Evolutionary conservation across 148 eudicot species (phyloP), one percentile per base, ranked within the genome.

Genomic region (Rhododendron griersonianum): DNA sequence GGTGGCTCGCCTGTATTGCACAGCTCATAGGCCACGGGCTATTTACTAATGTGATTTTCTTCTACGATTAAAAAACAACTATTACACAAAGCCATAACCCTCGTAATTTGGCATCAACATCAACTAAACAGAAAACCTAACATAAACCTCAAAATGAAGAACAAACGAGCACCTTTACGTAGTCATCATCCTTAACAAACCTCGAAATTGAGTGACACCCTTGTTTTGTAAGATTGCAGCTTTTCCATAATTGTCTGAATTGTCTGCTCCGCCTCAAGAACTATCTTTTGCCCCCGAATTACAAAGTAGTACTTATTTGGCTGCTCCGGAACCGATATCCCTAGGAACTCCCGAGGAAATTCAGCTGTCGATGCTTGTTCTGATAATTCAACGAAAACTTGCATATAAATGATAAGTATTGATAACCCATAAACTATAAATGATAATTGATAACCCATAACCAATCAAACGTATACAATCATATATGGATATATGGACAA

Each of bases 161-260:
- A 33, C 80, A 73, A 30, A 50, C 4, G 13, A 83, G 19, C 61
- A 69, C 61, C 50, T 83, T 69, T 30, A 25, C 15, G 3, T 6
- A 15, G 44, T 41, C 44, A 14, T 44, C 55, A 53, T 75, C 50
- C 15, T 23, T 45, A 80, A 81, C 87, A 25, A 75, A 96, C 99
- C 98, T 97, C 99, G 87, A 94, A 95, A 90, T 86, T 97, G 47
- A 97, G 94, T 10, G 98, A 92, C 55, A 95, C 95, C 88, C 94
- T 93, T 19, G 93, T 87, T 88, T 92, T 95, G 85, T 97, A 97
- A 30, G 99, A 97, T 86, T 97, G 99, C 87, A 95, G 88, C 85
- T 92, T 97, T 81, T 95, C 99, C 99, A 97, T 95, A 82, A 97
- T 97, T 37, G 88, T 85, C 89, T 97, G 95, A 88, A 97, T 94